These are phyloP conservation scores for Paramicrosporidium saccamoebae DNA, from an alignment of 371 early-diverging fungal species.

Conservation along the genomic window DNA sequence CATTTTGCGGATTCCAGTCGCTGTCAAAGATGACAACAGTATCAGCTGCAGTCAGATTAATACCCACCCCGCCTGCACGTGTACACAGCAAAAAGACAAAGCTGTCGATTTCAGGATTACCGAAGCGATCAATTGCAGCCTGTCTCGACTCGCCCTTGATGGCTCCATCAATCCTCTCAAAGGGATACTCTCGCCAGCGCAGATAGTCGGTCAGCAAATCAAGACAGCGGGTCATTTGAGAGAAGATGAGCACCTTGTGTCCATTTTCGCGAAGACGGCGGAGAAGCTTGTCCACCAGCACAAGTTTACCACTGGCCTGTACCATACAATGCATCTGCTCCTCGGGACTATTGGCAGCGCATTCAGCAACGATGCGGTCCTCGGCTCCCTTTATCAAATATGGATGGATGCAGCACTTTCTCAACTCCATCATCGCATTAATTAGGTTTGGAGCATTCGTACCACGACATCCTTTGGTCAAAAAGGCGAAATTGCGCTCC, in stretches of 20 bases:
- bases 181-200: constrained; percentile 24
- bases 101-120: constrained; percentile 22
- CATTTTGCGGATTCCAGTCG: constrained; percentile 92
- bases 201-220: constrained; percentile 74
- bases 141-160: constrained; percentile 60
- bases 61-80: constrained; percentile 73
- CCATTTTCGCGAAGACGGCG: constrained; percentile 34
- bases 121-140: constrained; percentile 81
- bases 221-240: constrained; percentile 54
- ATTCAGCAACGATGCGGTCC: constrained; percentile 30
- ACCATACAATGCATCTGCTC: constrained; percentile 37
- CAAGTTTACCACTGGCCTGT: constrained; percentile 57
- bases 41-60: constrained; percentile 75
- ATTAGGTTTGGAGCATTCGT: constrained; percentile 16
- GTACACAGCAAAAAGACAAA: constrained; percentile 64
- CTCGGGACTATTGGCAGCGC: constrained; percentile 12
- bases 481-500: constrained; percentile 49
- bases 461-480: constrained; percentile 19
- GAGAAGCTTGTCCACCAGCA: constrained; percentile 52
- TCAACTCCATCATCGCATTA: constrained; percentile 32
- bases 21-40: constrained; percentile 81
- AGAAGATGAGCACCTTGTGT: constrained; percentile 77
- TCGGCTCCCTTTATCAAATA: constrained; percentile 53
- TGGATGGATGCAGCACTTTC: constrained; percentile 64
- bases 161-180: constrained; percentile 57